Evolutionary conservation across 345 rosid genomes (phyloP).

Genomic region (Corymbia maculata): DNA sequence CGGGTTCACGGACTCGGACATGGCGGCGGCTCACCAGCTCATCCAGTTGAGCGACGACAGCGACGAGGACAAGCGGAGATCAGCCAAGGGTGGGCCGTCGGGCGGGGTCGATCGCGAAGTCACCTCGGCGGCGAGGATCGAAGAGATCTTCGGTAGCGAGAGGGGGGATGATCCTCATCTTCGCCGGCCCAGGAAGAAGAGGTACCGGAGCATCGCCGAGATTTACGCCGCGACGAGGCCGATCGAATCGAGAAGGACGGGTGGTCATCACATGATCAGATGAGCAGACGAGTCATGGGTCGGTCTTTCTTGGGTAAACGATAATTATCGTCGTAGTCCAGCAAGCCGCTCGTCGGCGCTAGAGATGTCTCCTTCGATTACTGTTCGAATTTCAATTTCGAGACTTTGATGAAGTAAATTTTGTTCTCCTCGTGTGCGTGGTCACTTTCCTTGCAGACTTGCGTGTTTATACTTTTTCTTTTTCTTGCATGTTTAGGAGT

Average conservation of each 20-base stretch:
- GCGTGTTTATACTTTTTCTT: not conserved
- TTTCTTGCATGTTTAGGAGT: not conserved
- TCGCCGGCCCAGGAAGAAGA: slow-evolving; percentile 10
- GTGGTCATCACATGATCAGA: not conserved
- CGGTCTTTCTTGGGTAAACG: not conserved
- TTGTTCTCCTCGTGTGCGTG: not conserved
- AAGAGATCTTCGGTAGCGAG: slow-evolving; percentile 25
- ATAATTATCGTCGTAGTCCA: not conserved
- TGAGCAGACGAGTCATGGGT: not conserved
- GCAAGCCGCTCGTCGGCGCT: not conserved
- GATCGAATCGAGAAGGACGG: not conserved
- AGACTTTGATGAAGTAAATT: not conserved
- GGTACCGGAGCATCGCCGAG: slow-evolving; percentile 15
- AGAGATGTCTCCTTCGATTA: not conserved
- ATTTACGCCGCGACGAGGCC: slow-evolving; percentile 15
- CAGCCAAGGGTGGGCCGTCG: not conserved
- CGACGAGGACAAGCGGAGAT: not conserved
- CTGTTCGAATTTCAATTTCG: not conserved
- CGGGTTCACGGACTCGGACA: slow-evolving; percentile 8
- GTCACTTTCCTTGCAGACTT: not conserved
- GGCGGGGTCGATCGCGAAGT: not conserved
- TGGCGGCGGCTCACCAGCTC: slow-evolving; percentile 28
- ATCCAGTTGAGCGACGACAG: slow-evolving; percentile 33
- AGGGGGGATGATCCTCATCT: not conserved
- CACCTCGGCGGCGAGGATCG: slow-evolving; percentile 13